Conservation (phyloP, 345 rosid species). For the Hibiscus trionum region DNA sequence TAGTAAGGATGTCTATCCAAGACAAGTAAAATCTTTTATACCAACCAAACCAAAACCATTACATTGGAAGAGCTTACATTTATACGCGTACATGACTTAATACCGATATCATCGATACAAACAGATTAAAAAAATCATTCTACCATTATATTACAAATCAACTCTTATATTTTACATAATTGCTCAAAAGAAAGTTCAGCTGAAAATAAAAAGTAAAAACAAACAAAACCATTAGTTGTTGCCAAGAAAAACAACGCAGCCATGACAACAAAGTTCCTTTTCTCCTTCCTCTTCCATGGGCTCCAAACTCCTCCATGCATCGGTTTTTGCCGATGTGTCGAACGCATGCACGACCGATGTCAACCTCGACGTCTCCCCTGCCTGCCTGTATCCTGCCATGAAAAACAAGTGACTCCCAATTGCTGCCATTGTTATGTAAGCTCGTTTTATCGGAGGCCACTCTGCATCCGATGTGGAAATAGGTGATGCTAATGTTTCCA, state of each 20-base stretch:
- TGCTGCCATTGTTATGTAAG: slow-evolving; percentile 26
- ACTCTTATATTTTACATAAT: too few species aligned
- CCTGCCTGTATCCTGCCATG: slow-evolving; percentile 25
- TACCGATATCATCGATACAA: too few species aligned
- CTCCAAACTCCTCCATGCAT: slow-evolving; percentile 32
- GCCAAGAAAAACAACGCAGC: slow-evolving; percentile 24
- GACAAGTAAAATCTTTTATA: too few species aligned
- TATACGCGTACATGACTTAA: too few species aligned
- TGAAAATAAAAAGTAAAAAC: background rate
- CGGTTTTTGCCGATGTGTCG: slow-evolving; percentile 21
- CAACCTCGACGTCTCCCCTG: slow-evolving; percentile 19
- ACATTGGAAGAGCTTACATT: too few species aligned
- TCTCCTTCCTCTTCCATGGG: slow-evolving; percentile 28
- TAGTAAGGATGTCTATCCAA: too few species aligned
- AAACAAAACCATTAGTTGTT: background rate
- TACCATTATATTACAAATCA: background rate
- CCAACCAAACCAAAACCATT: too few species aligned
- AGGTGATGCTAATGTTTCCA: slow-evolving; percentile 19
- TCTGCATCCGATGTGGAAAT: slow-evolving; percentile 9
- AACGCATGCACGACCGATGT: slow-evolving; percentile 23
- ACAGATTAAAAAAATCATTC: background rate
- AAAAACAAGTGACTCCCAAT: slow-evolving; percentile 22
- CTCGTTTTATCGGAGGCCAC: slow-evolving; percentile 22
- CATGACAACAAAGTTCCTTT: slow-evolving; percentile 31
- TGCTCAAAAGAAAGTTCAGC: too few species aligned